phyloP scores from a whole-genome alignment of 768 basidiomycete genomes.

The Thelephora aurantiotincta region DNA sequence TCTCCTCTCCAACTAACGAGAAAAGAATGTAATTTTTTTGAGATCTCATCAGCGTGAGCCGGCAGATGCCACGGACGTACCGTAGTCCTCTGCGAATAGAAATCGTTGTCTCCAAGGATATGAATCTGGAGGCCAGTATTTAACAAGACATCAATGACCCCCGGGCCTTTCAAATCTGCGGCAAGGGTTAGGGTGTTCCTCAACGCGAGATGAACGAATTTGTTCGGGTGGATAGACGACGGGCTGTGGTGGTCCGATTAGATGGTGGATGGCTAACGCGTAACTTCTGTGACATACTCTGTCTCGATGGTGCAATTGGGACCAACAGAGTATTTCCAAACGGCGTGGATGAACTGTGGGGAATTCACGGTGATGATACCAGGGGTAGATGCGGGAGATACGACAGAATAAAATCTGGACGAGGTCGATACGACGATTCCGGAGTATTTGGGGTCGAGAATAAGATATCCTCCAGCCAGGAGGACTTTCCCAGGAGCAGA shows the following conservation, averaged over 20 bases:
- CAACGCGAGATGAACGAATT: constrained; percentile 87
- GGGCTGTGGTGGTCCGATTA: constrained; percentile 4
- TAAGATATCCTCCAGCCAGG: constrained; percentile 91
- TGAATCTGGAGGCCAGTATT: constrained; percentile 54
- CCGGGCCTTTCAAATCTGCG: constrained; percentile 36
- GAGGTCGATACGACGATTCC: constrained; percentile 88
- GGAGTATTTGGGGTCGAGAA: constrained; percentile 75
- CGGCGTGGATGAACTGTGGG: constrained; percentile 77
- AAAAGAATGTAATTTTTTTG: not conserved
- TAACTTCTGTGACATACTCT: constrained; percentile 14
- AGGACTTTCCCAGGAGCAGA: constrained; percentile 95
- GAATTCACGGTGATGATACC: constrained; percentile 62
- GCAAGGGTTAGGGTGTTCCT: constrained; percentile 61
- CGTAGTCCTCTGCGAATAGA: constrained; percentile 87
- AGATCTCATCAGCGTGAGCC: constrained; percentile 2
- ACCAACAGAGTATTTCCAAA: constrained; percentile 52
- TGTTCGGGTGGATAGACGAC: constrained; percentile 44
- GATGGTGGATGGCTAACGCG: not conserved
- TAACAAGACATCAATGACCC: constrained; percentile 26
- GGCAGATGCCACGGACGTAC: constrained; percentile 24
- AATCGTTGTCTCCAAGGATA: constrained; percentile 91
- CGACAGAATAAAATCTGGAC: constrained; percentile 82
- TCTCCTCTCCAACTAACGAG: constrained; percentile 42
- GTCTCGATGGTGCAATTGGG: constrained; percentile 10
- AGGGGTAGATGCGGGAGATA: constrained; percentile 21